Base-by-base conservation (phyloP, 768 basidiomycete genomes). In the Sarcodon aspratus region DNA sequence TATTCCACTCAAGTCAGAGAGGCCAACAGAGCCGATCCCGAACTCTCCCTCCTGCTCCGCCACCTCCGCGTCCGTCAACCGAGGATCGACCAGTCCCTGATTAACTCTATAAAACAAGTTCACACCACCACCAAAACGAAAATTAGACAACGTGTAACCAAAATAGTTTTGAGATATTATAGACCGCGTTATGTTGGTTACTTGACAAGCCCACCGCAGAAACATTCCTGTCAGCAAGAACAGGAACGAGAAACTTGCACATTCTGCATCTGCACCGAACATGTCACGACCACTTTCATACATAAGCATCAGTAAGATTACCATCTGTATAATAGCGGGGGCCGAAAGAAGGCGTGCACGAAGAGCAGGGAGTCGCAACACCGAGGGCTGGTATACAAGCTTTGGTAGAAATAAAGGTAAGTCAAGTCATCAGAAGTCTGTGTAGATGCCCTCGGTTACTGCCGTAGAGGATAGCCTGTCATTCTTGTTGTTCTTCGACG, bases 401-500 rank as follows among this genome's bases (percentile, higher is more conserved):
- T 89, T 55, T 44, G 51, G 13, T 27, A 38, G 37, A 27, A 43
- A 13, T 27, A 32, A 4, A 27, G 36, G 48, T 33, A 12, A 10
- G 48, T 32, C 3, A 37, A 9, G 36, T 49, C 7, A 12, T 36
- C 45, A 32, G n/a, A 18, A 0, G 17, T 27, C 21, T 5, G 33
- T 17, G 21, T 44, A 46, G 13, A 13, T 31, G n/a, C 15, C 33
- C 10, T 47, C 48, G 48, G 72, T 21, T 52, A 84, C 81, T 91
- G 89, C 88, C 92, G 95, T 36, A 95, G 75, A 1, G 93, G 93
- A 65, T 97, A 97, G n/a, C n/a, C n/a, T n/a, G n/a, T n/a, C n/a
- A n/a, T n/a, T n/a, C n/a, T n/a, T n/a, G n/a, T n/a, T n/a, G n/a
- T 53, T 53, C 34, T 57, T 60, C 2, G 53, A 33, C 8, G 52